Base-by-base conservation (phyloP, 2,329 filamentous ascomycete genomes). In the Tetracladium maxilliforme region DNA sequence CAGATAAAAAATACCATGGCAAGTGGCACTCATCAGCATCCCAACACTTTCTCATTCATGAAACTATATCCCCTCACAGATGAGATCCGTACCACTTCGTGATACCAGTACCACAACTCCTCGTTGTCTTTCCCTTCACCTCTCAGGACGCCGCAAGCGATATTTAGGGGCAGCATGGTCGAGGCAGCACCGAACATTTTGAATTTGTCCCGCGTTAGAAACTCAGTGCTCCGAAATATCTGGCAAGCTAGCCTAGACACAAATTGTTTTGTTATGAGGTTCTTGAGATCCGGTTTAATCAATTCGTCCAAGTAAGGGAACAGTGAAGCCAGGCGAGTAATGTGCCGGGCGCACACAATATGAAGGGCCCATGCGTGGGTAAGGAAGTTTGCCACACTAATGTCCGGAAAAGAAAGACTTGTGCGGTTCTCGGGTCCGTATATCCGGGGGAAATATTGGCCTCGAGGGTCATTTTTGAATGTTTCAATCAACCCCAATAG, bases 351-450 rank as follows among this genome's bases (percentile, higher is more conserved):
- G n/a, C 50, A 55, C 3, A 54, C 39, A 6, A 51, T 42, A 21
- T 39, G 42, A 16, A 55, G 49, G 0, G 47, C 38, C 51, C 50
- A 55, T 6, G 44, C 41, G 21, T 56, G 49, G 1, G 45, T 52
- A 11, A 46, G 34, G 4, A 40, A 40, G 19, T 54, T 56, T 4
- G 50, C 52, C 4, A 38, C 37, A 3, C 47, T 48, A 12, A 56
- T 43, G 12, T 41, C 42, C 1, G 44, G 36, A 23, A 49, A 56
- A 35, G 35, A 48, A 10, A 50, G 22, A 12, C 25, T 12, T 22
- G 13, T 18, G n/a, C 11, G 21, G 13, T n/a, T 19, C 15, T 10
- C 9, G 15, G 19, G 10, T 30, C 24, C 7, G n/a, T 9, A 6
- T 9, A 15, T 14, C 23, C 10, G 5, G 21, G 16, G 17, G 8